Conservation (phyloP, 306 rosid genomes). For the Glycine tomentella region DNA sequence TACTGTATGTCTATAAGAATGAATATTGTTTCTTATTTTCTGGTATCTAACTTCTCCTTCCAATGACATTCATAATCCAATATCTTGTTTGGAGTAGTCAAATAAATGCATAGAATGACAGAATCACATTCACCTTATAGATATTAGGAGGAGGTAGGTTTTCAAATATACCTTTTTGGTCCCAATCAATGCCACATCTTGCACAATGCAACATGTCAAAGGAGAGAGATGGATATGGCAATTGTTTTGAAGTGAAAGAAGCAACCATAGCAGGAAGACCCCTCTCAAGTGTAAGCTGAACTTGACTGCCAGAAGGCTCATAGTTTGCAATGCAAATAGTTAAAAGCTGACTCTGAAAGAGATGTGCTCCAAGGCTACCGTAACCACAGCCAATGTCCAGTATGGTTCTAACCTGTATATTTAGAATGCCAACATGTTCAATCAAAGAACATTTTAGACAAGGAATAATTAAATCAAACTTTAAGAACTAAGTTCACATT, state of each 20-base stretch:
- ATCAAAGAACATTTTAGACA: slow-evolving; percentile 35
- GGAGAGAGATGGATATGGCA: slow-evolving; percentile 97
- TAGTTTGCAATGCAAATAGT: slow-evolving; percentile 96
- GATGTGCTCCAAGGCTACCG: slow-evolving; percentile 99
- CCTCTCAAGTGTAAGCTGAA: slow-evolving; percentile 97
- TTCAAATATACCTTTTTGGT: slow-evolving; percentile 67
- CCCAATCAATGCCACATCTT: slow-evolving; percentile 96
- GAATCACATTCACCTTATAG: slow-evolving; percentile 39
- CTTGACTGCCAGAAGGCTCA: slow-evolving; percentile 99
- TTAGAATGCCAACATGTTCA: slow-evolving; percentile 43
- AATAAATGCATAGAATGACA: slow-evolving; percentile 33
- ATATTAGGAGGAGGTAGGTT: slow-evolving; percentile 32
- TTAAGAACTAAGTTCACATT: slow-evolving; percentile 24
- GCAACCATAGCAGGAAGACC: slow-evolving; percentile 99
- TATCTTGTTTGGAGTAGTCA: slow-evolving; percentile 21
- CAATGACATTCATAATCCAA: slow-evolving; percentile 26
- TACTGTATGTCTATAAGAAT: neutral
- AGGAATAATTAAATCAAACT: slow-evolving; percentile 17
- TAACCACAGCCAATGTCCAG: slow-evolving; percentile 97
- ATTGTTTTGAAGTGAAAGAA: slow-evolving; percentile 79
- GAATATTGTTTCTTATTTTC: slow-evolving; percentile 3
- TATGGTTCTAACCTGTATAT: slow-evolving; percentile 86
- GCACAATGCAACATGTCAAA: slow-evolving; percentile 99
- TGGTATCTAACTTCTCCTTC: slow-evolving; percentile 35
- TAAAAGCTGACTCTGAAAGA: slow-evolving; percentile 85